phyloP scores from a whole-genome alignment of 176 grass and related monocot genomes.

The Coix lacrymajobi region DNA sequence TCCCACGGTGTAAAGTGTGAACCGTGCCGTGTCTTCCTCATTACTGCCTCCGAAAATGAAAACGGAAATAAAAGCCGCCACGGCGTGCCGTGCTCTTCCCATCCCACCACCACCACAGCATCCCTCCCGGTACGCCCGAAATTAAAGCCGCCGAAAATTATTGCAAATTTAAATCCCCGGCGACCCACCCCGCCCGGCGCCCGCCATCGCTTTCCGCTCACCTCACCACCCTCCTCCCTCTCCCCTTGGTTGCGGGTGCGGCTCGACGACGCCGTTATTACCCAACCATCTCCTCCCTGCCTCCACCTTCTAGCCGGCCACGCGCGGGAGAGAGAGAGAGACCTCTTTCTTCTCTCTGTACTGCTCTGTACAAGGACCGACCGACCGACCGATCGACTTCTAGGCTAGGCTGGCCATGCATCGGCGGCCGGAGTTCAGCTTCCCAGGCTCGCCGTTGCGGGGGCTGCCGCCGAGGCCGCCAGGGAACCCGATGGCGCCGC shows the following conservation, averaged over 20 bases:
- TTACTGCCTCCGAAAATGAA: neutral
- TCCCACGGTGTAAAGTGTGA: neutral
- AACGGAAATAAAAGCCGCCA: neutral
- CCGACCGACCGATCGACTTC: neutral
- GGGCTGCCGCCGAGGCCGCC: neutral
- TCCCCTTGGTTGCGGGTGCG: neutral
- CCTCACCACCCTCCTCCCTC: neutral
- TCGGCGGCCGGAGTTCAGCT: slow-evolving; percentile 40
- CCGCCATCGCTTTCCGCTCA: slow-evolving; percentile 19
- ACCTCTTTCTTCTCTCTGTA: neutral
- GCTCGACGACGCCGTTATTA: neutral
- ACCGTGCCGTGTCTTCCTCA: neutral
- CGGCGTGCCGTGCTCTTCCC: neutral
- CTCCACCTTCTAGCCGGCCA: neutral
- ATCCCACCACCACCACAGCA: too few species aligned
- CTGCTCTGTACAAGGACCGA: neutral
- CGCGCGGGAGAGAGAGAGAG: neutral
- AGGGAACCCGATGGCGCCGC: neutral
- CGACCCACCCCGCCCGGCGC: neutral
- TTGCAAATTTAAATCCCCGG: neutral
- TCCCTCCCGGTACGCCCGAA: too few species aligned
- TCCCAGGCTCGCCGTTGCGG: neutral
- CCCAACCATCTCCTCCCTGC: neutral
- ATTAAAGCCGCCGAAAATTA: neutral
- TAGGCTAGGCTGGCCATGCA: neutral